Conservation (phyloP, 768 basidiomycete species). For the Phanerochaete carnosa region DNA sequence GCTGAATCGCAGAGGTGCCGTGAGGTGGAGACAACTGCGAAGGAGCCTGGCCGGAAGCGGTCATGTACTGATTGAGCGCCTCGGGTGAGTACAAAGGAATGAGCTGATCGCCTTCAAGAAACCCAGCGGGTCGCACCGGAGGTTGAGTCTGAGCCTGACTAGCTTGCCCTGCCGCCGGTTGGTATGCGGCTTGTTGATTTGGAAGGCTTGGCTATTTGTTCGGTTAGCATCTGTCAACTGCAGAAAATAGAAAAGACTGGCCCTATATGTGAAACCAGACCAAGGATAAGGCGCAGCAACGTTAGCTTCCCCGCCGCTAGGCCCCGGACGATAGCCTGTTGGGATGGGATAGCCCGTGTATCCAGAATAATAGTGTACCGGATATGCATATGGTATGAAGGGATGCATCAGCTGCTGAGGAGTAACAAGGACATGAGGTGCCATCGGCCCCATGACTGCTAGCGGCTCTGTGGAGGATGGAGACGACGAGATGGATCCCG, state of each 20-base stretch:
- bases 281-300: background rate
- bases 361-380: slow-evolving; percentile 45
- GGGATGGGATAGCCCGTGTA: slow-evolving; percentile 9
- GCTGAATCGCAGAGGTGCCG: background rate
- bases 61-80: slow-evolving; percentile 67
- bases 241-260: background rate
- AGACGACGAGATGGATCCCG: slow-evolving; percentile 35
- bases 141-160: slow-evolving; percentile 7
- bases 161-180: background rate
- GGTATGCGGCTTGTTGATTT: background rate
- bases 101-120: slow-evolving; percentile 71
- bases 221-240: background rate
- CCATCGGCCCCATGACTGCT: slow-evolving; percentile 15
- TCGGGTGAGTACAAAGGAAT: slow-evolving; percentile 71
- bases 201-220: background rate
- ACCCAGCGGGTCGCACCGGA: slow-evolving; percentile 54
- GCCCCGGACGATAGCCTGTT: background rate
- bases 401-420: slow-evolving; percentile 49
- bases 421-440: slow-evolving; percentile 36
- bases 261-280: background rate
- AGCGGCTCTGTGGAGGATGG: slow-evolving; percentile 33
- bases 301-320: background rate
- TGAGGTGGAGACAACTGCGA: slow-evolving; percentile 19
- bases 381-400: slow-evolving; percentile 50
- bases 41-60: slow-evolving; percentile 33